Evolutionary conservation across 129 eudicot species (phyloP).

Genomic region (Artemisia annua): DNA sequence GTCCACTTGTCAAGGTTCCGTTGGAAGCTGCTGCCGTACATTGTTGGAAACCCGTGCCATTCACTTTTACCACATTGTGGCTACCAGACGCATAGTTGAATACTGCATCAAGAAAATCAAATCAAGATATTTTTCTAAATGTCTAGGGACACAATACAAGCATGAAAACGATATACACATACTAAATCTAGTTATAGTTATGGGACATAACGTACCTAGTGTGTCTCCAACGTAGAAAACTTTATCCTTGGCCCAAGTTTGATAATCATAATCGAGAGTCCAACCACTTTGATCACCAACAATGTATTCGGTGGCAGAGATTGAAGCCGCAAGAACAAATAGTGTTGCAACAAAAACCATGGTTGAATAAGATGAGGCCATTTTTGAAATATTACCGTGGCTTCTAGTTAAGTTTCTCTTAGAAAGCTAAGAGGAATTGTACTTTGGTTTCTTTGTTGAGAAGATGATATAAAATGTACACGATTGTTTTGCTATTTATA

Average conservation of each 20-base stretch:
- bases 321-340: no score
- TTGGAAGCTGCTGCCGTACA: slow-evolving; percentile 17
- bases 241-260: no score
- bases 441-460: neutral
- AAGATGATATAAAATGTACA: neutral
- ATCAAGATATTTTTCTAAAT: neutral
- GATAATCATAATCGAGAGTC: no score
- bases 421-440: neutral
- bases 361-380: no score
- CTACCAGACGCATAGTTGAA: slow-evolving; percentile 34
- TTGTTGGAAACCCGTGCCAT: slow-evolving; percentile 37
- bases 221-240: no score
- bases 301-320: no score
- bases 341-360: no score
- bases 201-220: neutral
- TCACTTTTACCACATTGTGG: slow-evolving; percentile 45
- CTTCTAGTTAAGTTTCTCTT: neutral
- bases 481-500: neutral
- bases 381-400: neutral
- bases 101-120: slow-evolving; percentile 21
- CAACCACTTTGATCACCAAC: no score
- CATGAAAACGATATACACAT: neutral
- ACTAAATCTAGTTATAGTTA: neutral
- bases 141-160: neutral
- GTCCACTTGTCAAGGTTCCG: slow-evolving; percentile 34